Conservation (phyloP, 306 rosid species). For the Hippophae rhamnoides region DNA sequence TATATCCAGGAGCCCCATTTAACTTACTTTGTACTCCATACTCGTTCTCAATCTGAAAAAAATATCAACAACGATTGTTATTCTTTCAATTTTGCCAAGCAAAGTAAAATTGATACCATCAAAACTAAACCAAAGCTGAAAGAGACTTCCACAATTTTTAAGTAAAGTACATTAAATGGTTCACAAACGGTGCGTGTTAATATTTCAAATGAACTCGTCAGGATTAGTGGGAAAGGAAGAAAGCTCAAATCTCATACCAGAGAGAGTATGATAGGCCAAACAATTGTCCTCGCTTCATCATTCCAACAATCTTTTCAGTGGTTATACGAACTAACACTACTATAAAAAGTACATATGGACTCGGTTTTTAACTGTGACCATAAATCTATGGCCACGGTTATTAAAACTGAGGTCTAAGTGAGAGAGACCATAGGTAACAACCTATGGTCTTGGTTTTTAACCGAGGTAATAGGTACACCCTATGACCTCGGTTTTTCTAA, state of each 20-base stretch:
- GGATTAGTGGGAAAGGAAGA: neutral
- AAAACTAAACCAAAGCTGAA: neutral
- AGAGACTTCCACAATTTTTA: constrained; percentile 1
- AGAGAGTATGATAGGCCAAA: constrained; percentile 94
- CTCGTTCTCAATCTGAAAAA: constrained; percentile 85
- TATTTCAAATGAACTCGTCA: constrained; percentile 6
- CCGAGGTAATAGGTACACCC: too few relatives aligned
- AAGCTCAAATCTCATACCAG: constrained; percentile 43
- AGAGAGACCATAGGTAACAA: too few relatives aligned
- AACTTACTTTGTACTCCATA: constrained; percentile 83
- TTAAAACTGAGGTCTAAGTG: too few relatives aligned
- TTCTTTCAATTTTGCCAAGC: constrained; percentile 16
- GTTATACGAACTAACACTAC: too few relatives aligned
- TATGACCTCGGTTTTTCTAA: too few relatives aligned
- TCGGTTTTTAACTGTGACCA: too few relatives aligned
- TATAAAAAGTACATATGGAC: too few relatives aligned
- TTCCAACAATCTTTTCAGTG: constrained; percentile 85
- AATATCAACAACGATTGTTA: constrained; percentile 1
- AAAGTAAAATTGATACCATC: constrained; percentile 6
- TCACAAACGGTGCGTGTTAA: neutral
- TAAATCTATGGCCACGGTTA: too few relatives aligned
- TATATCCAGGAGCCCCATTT: constrained; percentile 69
- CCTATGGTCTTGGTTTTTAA: too few relatives aligned
- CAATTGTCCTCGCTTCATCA: constrained; percentile 84
- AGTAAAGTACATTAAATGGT: neutral